Evolutionary conservation across 805 yeast species (phyloP).

Genomic region (Dipodascus albidus): DNA sequence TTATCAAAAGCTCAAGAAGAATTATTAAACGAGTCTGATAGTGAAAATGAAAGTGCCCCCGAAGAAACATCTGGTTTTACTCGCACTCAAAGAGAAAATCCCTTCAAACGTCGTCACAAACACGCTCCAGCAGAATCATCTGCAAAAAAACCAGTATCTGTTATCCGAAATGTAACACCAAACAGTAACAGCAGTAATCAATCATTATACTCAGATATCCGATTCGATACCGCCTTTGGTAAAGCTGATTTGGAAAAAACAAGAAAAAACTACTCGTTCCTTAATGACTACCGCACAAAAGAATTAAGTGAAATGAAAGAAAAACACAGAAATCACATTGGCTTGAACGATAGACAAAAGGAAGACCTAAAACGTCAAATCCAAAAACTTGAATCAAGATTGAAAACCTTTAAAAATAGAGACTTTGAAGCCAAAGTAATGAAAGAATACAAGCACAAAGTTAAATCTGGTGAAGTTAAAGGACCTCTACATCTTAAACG

Average conservation of each 20-base stretch:
- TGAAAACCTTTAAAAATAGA: conserved; percentile 59
- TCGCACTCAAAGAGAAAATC: conserved; percentile 17
- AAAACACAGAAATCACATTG: conserved; percentile 26
- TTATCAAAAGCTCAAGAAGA: conserved; percentile 18
- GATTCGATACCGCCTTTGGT: conserved; percentile 88
- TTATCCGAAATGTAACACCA: conserved; percentile 47
- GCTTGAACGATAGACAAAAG: conserved; percentile 25
- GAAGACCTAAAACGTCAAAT: conserved; percentile 24
- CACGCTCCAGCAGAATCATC: conserved; percentile 85
- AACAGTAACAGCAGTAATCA: conserved; percentile 17
- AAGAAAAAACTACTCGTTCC: conserved; percentile 69
- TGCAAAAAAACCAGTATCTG: conserved; percentile 58
- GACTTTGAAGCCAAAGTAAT: conserved; percentile 65
- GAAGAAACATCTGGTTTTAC: conserved; percentile 9
- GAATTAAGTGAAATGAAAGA: conserved; percentile 55
- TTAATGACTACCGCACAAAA: conserved; percentile 71
- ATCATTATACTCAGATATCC: conserved; percentile 59
- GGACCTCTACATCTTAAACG: conserved; percentile 40
- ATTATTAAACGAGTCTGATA: conserved; percentile 6
- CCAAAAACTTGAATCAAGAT: conserved; percentile 24
- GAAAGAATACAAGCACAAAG: conserved; percentile 58
- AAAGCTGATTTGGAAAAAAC: conserved; percentile 58
- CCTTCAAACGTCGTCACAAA: conserved; percentile 33
- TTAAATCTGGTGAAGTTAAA: conserved; percentile 64
- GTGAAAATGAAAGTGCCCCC: conserved; percentile 4